Evolutionary conservation across 2,329 filamentous ascomycete genomes (phyloP).

Genomic region (Trichoderma sp.): DNA sequence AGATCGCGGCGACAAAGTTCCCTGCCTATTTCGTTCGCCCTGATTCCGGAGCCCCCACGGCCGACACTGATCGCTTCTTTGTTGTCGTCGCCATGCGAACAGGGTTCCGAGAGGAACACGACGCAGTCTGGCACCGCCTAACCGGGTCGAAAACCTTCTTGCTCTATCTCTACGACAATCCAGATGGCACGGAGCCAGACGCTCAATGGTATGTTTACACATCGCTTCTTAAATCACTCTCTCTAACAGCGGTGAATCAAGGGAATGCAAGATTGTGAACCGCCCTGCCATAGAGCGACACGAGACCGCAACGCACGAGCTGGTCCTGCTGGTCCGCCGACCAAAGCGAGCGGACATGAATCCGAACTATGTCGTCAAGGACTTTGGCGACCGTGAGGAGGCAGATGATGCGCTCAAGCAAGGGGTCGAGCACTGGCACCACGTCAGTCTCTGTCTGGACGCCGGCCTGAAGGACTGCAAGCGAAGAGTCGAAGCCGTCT

Average conservation of each 20-base stretch:
- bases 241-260: no score
- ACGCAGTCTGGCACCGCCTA: no score
- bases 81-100: neutral
- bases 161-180: no score
- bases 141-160: no score
- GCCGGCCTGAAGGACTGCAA: neutral
- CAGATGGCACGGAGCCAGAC: no score
- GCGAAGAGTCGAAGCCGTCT: slow-evolving; percentile 6
- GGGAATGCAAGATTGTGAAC: neutral
- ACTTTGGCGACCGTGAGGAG: neutral
- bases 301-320: neutral
- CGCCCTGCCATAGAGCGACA: neutral
- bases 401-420: neutral
- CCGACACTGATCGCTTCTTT: neutral
- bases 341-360: neutral
- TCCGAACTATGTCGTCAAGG: neutral
- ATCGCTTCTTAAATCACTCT: no score
- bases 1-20: neutral
- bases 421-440: neutral
- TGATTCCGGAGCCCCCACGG: neutral
- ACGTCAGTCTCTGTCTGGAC: neutral
- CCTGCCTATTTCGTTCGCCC: slow-evolving; percentile 26
- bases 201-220: no score
- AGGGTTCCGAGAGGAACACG: no score
- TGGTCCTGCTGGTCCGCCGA: neutral